These are phyloP conservation scores for Cyberlindnera maritima DNA, from an alignment of 805 yeast species.

Conservation along the genomic window DNA sequence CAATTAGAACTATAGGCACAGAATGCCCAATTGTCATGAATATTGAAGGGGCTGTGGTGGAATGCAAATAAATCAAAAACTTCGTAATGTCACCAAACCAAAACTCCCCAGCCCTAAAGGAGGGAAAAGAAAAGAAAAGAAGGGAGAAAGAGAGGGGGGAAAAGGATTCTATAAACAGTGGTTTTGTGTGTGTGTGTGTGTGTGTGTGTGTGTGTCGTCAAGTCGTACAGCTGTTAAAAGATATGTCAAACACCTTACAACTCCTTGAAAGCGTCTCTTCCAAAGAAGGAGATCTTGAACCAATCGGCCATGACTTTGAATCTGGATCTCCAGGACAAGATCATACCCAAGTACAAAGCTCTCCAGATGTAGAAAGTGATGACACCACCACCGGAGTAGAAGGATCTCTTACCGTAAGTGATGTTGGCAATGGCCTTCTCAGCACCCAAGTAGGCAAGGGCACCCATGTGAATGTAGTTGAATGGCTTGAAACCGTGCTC, in stretches of 20 bases:
- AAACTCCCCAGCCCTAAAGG: not conserved
- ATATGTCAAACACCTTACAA: conserved; percentile 32
- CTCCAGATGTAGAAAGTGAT: conserved; percentile 93
- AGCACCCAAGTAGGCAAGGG: conserved; percentile 88
- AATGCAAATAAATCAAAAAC: conserved; percentile 1
- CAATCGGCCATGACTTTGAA: conserved; percentile 84
- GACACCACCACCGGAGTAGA: conserved; percentile 83
- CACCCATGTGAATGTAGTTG: conserved; percentile 84
- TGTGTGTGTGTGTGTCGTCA: not conserved
- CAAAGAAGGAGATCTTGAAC: conserved; percentile 83
- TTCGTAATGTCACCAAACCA: not conserved
- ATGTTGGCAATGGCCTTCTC: conserved; percentile 94
- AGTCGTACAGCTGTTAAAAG: not conserved
- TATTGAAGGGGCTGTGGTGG: not conserved
- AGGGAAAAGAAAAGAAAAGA: not conserved
- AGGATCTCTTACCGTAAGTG: conserved; percentile 73
- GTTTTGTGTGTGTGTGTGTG: not conserved
- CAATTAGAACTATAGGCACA: not conserved
- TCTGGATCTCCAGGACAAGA: conserved; percentile 84
- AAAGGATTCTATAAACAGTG: conserved; percentile 1
- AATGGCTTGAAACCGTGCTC: conserved; percentile 61
- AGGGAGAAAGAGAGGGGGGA: not conserved
- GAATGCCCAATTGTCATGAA: not conserved
- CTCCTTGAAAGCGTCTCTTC: conserved; percentile 91
- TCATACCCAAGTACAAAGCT: conserved; percentile 85